A percentile compares a stretch with the other conserved stretches of the same genome.
These are phyloP conservation scores for Phyllosticta citrichinensis DNA, from an alignment of 2,329 filamentous ascomycete species.

Conservation along the genomic window DNA sequence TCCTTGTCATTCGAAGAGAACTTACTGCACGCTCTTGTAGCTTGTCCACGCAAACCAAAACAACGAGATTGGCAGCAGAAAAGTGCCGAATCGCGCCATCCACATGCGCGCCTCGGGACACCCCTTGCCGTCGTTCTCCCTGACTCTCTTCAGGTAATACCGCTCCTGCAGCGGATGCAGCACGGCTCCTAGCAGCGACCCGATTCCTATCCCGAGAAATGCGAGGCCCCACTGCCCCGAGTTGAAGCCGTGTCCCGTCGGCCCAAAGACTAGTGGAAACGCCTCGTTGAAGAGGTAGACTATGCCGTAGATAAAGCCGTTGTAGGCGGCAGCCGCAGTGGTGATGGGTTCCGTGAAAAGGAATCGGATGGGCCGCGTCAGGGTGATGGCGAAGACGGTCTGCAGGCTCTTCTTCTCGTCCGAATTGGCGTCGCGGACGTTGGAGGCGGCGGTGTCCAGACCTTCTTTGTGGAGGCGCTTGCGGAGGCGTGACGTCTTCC, in stretches of 20 bases:
- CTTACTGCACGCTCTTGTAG: constrained; percentile 5
- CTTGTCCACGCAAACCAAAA: constrained; percentile 20
- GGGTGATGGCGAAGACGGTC: constrained; percentile 13
- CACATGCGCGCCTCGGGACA: constrained; percentile 22
- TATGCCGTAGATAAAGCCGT: constrained; percentile 14
- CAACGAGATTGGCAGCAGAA: constrained; percentile 16
- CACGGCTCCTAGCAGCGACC: constrained; percentile 13
- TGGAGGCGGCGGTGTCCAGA: not conserved
- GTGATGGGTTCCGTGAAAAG: constrained; percentile 16
- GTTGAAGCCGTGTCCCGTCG: constrained; percentile 13
- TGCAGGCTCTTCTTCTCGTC: constrained; percentile 8
- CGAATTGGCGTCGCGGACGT: constrained; percentile 4
- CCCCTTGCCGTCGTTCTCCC: constrained; percentile 14
- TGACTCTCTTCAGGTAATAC: constrained; percentile 14
- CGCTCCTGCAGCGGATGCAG: constrained; percentile 15
- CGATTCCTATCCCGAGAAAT: constrained; percentile 18
- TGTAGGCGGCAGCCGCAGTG: constrained; percentile 29
- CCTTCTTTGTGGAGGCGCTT: constrained; percentile 37
- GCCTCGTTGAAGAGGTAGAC: constrained; percentile 15
- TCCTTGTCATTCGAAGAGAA: not conserved
- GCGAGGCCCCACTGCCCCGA: constrained; percentile 14
- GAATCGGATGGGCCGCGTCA: constrained; percentile 14
- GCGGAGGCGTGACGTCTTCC: constrained; percentile 35
- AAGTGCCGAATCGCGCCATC: constrained; percentile 9
- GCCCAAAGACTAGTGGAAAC: constrained; percentile 14